These are phyloP conservation scores for Pholiota conissans DNA, from an alignment of 768 basidiomycete genomes.

Conservation along the genomic window DNA sequence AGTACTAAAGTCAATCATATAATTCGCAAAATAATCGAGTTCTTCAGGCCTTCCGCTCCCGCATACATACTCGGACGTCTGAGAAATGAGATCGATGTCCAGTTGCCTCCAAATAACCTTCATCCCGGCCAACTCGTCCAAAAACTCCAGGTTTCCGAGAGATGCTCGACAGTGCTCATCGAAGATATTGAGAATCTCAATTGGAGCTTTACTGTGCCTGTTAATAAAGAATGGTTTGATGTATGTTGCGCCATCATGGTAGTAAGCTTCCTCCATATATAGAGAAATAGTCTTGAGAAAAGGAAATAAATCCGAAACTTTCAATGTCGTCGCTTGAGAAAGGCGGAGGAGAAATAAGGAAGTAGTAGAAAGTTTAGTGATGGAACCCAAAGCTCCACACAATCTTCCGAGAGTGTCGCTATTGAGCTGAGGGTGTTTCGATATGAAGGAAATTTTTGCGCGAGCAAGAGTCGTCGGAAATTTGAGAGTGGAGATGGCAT, in stretches of 20 bases:
- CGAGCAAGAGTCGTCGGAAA: neutral
- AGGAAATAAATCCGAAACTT: neutral
- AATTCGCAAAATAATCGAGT: no score
- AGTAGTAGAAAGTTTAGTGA: neutral
- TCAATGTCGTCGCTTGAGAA: neutral
- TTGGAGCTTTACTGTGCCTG: neutral
- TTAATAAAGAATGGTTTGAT: neutral
- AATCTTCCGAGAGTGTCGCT: neutral
- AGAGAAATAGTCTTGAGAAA: neutral
- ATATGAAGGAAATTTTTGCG: neutral
- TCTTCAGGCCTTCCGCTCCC: no score
- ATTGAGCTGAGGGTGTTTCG: neutral
- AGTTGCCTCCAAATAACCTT: no score
- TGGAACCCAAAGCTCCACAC: neutral
- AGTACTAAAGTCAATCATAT: no score
- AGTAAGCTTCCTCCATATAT: neutral
- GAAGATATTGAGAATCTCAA: neutral
- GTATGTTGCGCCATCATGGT: neutral
- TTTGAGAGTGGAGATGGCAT: neutral
- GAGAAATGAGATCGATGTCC: no score
- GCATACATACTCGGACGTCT: no score
- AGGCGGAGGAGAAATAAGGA: neutral
- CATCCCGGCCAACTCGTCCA: no score
- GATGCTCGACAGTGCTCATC: no score
- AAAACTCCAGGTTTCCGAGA: no score